Conservation (phyloP, 495 filamentous ascomycete species). For the Penicillium lividum region DNA sequence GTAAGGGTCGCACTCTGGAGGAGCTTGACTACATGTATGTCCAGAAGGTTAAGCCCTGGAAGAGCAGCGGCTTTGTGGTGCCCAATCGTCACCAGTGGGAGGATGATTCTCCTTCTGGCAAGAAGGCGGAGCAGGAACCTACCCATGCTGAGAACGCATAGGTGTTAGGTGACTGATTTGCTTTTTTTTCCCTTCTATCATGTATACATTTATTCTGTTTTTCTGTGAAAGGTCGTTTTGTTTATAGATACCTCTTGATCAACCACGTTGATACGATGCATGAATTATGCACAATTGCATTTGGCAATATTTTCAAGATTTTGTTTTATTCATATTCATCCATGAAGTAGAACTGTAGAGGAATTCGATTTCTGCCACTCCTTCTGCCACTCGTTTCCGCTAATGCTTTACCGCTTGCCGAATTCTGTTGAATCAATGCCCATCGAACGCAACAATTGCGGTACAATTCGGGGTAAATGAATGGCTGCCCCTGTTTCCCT, state of each 20-base stretch:
- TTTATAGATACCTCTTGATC: conserved; percentile 4
- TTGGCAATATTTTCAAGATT: not conserved
- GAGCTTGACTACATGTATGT: conserved; percentile 83
- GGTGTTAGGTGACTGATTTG: conserved; percentile 3
- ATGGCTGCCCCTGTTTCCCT: conserved; percentile 60
- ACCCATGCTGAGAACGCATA: conserved; percentile 37
- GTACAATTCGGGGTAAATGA: conserved; percentile 52
- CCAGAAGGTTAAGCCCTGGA: conserved; percentile 61
- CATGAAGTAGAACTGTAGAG: too few species aligned
- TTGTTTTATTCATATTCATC: too few species aligned
- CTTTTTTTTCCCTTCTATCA: not conserved
- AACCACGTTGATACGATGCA: conserved; percentile 2
- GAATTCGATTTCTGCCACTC: too few species aligned
- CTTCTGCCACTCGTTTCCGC: too few species aligned
- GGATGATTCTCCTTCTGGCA: conserved; percentile 17
- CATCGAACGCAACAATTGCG: conserved; percentile 46
- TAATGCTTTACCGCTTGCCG: too few species aligned
- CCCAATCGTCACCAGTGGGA: conserved; percentile 25
- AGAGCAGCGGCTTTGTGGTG: conserved; percentile 50
- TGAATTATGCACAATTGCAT: conserved; percentile 7
- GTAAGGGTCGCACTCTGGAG: conserved; percentile 62
- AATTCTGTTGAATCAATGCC: conserved; percentile 43
- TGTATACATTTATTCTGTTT: conserved; percentile 9
- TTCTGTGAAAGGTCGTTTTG: conserved; percentile 4
- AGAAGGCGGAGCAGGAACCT: conserved; percentile 28